A percentile compares a stretch with the other conserved stretches of the same genome.
These are phyloP conservation scores for Ramaria sp. DNA, from an alignment of 768 basidiomycete genomes.

Conservation along the genomic window DNA sequence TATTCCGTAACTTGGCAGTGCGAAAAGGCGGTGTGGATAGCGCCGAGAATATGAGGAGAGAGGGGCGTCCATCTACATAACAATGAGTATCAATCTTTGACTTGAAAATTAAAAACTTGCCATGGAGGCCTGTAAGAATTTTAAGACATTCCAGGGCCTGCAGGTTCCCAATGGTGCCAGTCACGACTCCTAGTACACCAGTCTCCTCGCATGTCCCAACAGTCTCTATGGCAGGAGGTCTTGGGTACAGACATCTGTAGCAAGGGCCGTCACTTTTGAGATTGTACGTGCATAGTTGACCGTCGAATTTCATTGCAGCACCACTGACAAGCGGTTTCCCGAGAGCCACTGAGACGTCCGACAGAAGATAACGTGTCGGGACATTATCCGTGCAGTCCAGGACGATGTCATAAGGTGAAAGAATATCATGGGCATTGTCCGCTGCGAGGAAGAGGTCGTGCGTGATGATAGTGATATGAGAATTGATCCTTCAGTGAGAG, in stretches of 20 bases:
- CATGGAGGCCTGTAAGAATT: slow-evolving; percentile 56
- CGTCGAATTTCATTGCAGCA: slow-evolving; percentile 80
- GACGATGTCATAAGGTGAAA: slow-evolving; percentile 61
- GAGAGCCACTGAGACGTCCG: slow-evolving; percentile 70
- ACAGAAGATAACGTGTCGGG: slow-evolving; percentile 85
- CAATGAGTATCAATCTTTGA: slow-evolving; percentile 2
- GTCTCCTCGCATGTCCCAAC: slow-evolving; percentile 78
- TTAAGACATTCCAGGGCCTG: slow-evolving; percentile 88
- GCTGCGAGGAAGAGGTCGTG: slow-evolving; percentile 43
- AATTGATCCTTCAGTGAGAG: slow-evolving; percentile 54
- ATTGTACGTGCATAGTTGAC: slow-evolving; percentile 73
- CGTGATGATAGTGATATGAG: slow-evolving; percentile 48
- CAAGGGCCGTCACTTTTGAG: slow-evolving; percentile 66
- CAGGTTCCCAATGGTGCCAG: slow-evolving; percentile 80
- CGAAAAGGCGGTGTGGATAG: slow-evolving; percentile 64
- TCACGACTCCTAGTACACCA: slow-evolving; percentile 82
- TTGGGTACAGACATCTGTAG: slow-evolving; percentile 89
- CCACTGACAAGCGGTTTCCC: slow-evolving; percentile 84
- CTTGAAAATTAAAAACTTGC: slow-evolving; percentile 25
- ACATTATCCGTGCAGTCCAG: slow-evolving; percentile 95
- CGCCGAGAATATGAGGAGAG: slow-evolving; percentile 67
- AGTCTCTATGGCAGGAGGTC: slow-evolving; percentile 52
- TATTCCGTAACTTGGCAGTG: slow-evolving; percentile 66
- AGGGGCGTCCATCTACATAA: slow-evolving; percentile 43
- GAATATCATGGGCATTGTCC: slow-evolving; percentile 51